Base-by-base conservation (phyloP, 768 basidiomycete genomes). In the Collybia nuda region DNA sequence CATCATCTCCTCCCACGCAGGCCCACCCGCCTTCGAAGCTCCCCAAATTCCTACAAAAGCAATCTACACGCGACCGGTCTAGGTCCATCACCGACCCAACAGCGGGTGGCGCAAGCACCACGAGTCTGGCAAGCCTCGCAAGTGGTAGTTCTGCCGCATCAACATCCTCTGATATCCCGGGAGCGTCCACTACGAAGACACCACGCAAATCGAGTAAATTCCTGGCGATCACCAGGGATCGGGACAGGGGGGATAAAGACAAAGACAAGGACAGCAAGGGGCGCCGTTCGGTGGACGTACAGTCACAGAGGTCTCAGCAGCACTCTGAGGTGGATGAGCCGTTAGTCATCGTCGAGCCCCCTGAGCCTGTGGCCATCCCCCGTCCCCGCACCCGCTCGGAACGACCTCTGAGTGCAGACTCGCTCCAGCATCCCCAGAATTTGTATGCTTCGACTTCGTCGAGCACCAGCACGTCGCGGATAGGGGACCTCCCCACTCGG, bases 401-500 rank as follows among this genome's bases (percentile, higher is more conserved):
- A 60, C 78, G 84, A 35, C 82, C 84, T 9, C 67, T 72, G 46
- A 77, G 73, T 58, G 64, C 69, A 15, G 71, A 69, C 7, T 71
- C 72, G 24, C 71, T 75, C 50, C 68, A 53, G 5, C 37, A 52
- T 4, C 32, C 57, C 29, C 47, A 54, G n/a, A 54, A 47, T 21
- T 50, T 75, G 52, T 76, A 78, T 53, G 71, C 77, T 52, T 32
- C 32, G 9, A 32, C 32, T 11, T 32, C 32, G 9, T 78, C 76
- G 47, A 63, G 78, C 42, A 69, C 76, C n/a, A 76, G 79, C 35
- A 67, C 69, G 40, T 63, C 74, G 12, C 77, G 81, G 47, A 78
- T 88, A 53, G 72, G 79, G 54, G 87, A 90, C 70, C 76, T 91
- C 24, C 85, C 89, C 1, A 84, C 82, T 12, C 78, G 90, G 0